Evolutionary conservation across 768 basidiomycete genomes (phyloP), one percentile per base, ranked within the genome.

Genomic region (Nidularia pulvinata): DNA sequence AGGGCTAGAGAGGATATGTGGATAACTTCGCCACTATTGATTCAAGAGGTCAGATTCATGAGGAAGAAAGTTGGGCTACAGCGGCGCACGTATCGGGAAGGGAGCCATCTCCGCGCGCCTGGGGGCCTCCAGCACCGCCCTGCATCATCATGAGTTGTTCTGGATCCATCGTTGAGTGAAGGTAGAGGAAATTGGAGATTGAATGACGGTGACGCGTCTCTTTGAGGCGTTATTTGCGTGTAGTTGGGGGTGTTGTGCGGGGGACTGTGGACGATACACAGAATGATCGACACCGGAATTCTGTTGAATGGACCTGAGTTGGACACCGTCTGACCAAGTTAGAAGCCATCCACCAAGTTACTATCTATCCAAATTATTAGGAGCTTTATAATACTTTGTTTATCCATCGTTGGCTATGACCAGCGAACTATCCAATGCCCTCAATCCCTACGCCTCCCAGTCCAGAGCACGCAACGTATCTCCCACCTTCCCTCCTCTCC

Each of bases 1-100:
- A 99, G 79, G n/a, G 97, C 97, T 2, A 99, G 75, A 7, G 94
- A 95, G 14, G 95, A 97, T 63, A 99, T 98, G 71, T 98, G 94
- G 58, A 98, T 95, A 64, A 93, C 90, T 76, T 94, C 92, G 68
- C 92, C 92, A 65, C 91, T 94, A 57, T 33, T 51, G 50, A 49
- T 46, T n/a, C 46, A 49, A 43, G 52, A 56, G 46, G 49, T 44
- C 48, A 47, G 16, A 35, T 53, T 62, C 6, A 57, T 34, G 33
- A 9, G 33, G 16, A 22, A 10, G 6, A 48, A 3, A 50, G 64
- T 34, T 62, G 48, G 52, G 42, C 44, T 50, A 48, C 53, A 46
- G 34, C 4, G 46, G 52, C 79, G 47, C 59, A 91, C 91, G 90
- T 93, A 79, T 93, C 91, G 47, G 91, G 91, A 5, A 85, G 77